phyloP scores from a whole-genome alignment of 2,329 filamentous ascomycete species.

The Fusarium torreyae region DNA sequence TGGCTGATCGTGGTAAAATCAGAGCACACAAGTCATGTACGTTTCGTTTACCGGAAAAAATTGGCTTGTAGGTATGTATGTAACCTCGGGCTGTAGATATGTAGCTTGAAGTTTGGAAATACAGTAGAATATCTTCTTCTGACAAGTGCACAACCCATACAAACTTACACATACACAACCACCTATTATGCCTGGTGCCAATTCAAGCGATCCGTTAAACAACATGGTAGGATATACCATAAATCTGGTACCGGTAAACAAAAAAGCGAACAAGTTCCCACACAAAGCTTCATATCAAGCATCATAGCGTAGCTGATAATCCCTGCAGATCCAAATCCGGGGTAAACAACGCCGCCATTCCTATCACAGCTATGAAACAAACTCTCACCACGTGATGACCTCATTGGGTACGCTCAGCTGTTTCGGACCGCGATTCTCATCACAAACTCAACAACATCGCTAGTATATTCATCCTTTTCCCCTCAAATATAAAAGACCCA shows the following conservation, averaged over 20 bases:
- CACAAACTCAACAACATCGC: constrained; percentile 3
- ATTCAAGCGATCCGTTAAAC: too few relatives aligned
- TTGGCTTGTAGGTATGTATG: too few relatives aligned
- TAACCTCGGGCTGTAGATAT: too few relatives aligned
- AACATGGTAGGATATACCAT: not conserved
- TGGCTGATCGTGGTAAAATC: too few relatives aligned
- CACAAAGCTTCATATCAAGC: not conserved
- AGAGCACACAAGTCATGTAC: too few relatives aligned
- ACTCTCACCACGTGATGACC: constrained; percentile 41
- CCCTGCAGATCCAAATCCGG: constrained; percentile 24
- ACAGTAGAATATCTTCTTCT: too few relatives aligned
- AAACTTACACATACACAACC: too few relatives aligned
- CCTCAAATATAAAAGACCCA: not conserved
- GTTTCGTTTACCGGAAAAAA: too few relatives aligned
- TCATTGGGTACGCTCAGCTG: constrained; percentile 35
- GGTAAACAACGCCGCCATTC: constrained; percentile 32
- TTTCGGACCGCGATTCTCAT: constrained; percentile 1
- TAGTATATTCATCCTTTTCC: not conserved
- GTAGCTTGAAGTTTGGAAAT: too few relatives aligned
- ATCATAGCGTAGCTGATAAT: not conserved
- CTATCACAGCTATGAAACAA: constrained; percentile 21
- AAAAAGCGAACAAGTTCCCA: not conserved
- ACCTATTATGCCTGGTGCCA: too few relatives aligned
- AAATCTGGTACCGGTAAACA: not conserved
- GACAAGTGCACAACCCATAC: too few relatives aligned